Evolutionary conservation across 768 basidiomycete genomes (phyloP).

Genomic region (Chiua virens): DNA sequence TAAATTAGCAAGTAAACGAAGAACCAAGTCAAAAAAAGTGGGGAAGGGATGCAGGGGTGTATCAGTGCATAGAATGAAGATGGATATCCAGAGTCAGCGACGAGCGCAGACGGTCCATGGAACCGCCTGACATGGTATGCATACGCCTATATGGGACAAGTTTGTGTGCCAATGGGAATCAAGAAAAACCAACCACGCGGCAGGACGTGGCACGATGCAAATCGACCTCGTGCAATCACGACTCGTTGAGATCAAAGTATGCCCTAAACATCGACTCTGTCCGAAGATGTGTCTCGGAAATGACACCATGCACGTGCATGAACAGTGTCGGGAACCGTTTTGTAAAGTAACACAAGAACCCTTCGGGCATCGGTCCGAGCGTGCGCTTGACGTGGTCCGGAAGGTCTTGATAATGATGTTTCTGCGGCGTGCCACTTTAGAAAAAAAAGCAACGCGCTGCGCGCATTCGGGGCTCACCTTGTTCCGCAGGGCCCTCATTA

Average conservation of each 20-base stretch:
- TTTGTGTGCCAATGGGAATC: too few species aligned
- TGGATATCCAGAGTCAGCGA: slow-evolving; percentile 2
- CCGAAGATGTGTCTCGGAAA: slow-evolving; percentile 68
- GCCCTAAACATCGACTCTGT: slow-evolving; percentile 87
- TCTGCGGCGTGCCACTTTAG: slow-evolving; percentile 44
- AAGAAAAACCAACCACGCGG: too few species aligned
- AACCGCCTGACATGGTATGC: slow-evolving; percentile 7
- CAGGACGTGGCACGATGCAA: too few species aligned
- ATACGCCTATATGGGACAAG: slow-evolving; percentile 12
- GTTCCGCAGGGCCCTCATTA: slow-evolving; percentile 90
- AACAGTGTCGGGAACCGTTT: slow-evolving; percentile 88
- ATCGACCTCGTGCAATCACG: slow-evolving; percentile 9
- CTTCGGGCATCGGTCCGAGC: slow-evolving; percentile 88
- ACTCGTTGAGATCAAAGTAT: slow-evolving; percentile 78
- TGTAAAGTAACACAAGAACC: slow-evolving; percentile 92
- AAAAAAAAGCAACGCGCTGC: too few species aligned
- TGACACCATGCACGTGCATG: slow-evolving; percentile 87
- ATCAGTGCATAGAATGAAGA: not conserved
- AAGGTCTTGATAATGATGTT: slow-evolving; percentile 97
- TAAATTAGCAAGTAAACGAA: slow-evolving; percentile 20
- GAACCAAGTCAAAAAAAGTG: not conserved
- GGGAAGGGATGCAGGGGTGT: not conserved
- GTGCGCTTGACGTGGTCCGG: slow-evolving; percentile 88
- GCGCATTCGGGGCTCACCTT: slow-evolving; percentile 58
- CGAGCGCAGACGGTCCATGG: not conserved